These are phyloP conservation scores for Colletotrichum sp. DNA, from an alignment of 2,329 filamentous ascomycete species.

Conservation along the genomic window DNA sequence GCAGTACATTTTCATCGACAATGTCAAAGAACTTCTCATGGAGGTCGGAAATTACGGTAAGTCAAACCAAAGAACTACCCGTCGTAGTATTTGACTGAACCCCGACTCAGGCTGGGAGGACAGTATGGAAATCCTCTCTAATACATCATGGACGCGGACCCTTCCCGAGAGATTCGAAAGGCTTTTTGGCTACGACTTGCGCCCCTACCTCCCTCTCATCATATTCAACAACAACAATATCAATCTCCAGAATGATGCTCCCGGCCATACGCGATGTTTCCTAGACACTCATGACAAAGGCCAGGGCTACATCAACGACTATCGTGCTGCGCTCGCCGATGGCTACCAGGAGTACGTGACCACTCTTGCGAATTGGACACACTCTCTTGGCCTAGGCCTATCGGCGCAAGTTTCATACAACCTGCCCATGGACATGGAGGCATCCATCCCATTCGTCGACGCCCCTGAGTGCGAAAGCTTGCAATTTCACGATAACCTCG, in stretches of 20 bases:
- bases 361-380: background rate
- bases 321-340: background rate
- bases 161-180: slow-evolving; percentile 32
- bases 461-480: slow-evolving; percentile 46
- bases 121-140: slow-evolving; percentile 35
- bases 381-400: slow-evolving; percentile 34
- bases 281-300: background rate
- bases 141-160: slow-evolving; percentile 39
- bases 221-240: slow-evolving; percentile 21
- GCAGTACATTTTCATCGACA: slow-evolving; percentile 36
- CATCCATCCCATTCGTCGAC: slow-evolving; percentile 38
- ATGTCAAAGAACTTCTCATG: slow-evolving; percentile 30
- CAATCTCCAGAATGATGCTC: background rate
- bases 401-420: slow-evolving; percentile 46
- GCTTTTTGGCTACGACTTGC: slow-evolving; percentile 36
- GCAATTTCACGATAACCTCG: slow-evolving; percentile 37
- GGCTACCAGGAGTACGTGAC: slow-evolving; percentile 3
- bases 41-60: slow-evolving; percentile 36
- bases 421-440: slow-evolving; percentile 45
- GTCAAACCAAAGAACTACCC: background rate
- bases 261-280: background rate
- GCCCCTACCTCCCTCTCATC: slow-evolving; percentile 35
- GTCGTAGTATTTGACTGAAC: background rate
- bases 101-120: slow-evolving; percentile 31
- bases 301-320: slow-evolving; percentile 1